phyloP scores from a whole-genome alignment of 148 eudicot species.

The Fagopyrum esculentum region DNA sequence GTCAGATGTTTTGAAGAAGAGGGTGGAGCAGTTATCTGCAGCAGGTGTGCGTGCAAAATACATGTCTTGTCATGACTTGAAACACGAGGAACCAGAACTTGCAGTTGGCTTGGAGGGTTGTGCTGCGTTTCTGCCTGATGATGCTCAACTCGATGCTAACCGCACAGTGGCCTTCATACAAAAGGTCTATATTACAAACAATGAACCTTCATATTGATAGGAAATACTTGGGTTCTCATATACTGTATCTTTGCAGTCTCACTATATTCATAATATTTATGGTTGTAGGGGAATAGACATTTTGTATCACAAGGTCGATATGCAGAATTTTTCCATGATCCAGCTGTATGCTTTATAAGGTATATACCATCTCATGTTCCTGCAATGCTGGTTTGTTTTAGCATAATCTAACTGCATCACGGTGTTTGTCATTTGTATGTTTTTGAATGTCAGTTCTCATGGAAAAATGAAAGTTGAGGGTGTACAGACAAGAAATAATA shows the following conservation, averaged over 20 bases:
- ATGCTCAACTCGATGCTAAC: slow-evolving; percentile 69
- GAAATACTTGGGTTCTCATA: neutral
- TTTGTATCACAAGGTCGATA: slow-evolving; percentile 75
- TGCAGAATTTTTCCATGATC: slow-evolving; percentile 73
- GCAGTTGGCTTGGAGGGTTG: slow-evolving; percentile 45
- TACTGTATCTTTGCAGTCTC: neutral
- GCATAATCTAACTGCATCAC: neutral
- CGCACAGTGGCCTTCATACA: slow-evolving; percentile 65
- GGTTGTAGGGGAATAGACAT: slow-evolving; percentile 51
- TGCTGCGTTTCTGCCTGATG: slow-evolving; percentile 71
- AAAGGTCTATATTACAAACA: slow-evolving; percentile 36
- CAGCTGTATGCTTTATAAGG: slow-evolving; percentile 67
- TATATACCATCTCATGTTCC: slow-evolving; percentile 11
- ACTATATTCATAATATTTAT: neutral
- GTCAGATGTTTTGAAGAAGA: slow-evolving; percentile 36
- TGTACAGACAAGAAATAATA: slow-evolving; percentile 57
- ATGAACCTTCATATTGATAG: neutral
- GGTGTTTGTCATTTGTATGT: neutral
- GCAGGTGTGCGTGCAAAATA: slow-evolving; percentile 67
- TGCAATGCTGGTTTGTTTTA: neutral
- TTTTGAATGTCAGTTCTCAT: slow-evolving; percentile 36
- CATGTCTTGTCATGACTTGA: slow-evolving; percentile 45
- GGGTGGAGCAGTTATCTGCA: slow-evolving; percentile 42
- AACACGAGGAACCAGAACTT: slow-evolving; percentile 64
- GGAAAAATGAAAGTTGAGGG: slow-evolving; percentile 55